Base-by-base conservation (phyloP, 495 filamentous ascomycete species). In the Hyaloscypha variabilis region DNA sequence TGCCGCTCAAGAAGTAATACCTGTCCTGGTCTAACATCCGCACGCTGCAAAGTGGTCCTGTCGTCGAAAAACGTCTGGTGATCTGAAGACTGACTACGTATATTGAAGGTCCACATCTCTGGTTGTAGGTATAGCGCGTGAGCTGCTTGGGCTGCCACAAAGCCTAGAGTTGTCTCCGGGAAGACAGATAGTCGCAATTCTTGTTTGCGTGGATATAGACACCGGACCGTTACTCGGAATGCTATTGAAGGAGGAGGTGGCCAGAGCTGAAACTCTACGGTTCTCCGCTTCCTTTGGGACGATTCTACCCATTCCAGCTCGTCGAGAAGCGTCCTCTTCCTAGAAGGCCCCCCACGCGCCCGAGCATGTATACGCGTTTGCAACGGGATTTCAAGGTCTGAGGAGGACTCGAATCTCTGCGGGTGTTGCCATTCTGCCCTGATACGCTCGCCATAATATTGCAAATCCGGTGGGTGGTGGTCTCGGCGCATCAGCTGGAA, bases 401-500 rank as follows among this genome's bases (percentile, higher is more conserved):
- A 42, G 39, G 39, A 42, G 39, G 39, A 42, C 39, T 42, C 39
- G 39, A 42, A 42, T 42, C 39, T 42, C 39, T 42, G 39, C 39
- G 39, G 39, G 39, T 42, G 39, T 42, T 42, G 39, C 39, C 39
- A 42, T 14, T 42, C 39, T 42, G 39, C 13, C 39, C 39, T 42
- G 39, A 14, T 42, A 42, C 39, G 39, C 39, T 42, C 39, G 39
- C 39, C 39, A 42, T 42, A 42, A 42, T 42, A 42, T 6, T 42
- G 39, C 39, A 42, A 54, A 54, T 54, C 51, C 26, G 51, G 3
- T 54, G 51, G 51, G n/a, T 54, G 51, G 51, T 54, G 51, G 26
- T 54, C 51, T 54, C 51, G 51, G 51, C 51, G 51, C 51, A 54
- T 54, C 23, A 54, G 51, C 51, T 54, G 51, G 51, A 54, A 54